These are phyloP conservation scores for Uronychia binucleata DNA, from an alignment of 73 alveolate species.

Conservation along the genomic window DNA sequence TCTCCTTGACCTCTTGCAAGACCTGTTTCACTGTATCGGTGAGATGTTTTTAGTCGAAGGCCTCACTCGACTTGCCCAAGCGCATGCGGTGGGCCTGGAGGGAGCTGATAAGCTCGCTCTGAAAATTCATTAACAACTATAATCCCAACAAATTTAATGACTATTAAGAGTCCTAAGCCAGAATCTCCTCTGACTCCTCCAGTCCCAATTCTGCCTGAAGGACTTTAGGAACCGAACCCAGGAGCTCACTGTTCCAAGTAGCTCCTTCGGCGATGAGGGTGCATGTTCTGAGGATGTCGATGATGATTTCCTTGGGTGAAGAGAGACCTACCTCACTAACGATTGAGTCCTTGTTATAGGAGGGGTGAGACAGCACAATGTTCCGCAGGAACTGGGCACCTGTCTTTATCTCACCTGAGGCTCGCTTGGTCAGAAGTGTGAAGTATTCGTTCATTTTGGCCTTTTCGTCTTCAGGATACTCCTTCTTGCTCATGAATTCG, in stretches of 20 bases:
- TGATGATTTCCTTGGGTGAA: not conserved
- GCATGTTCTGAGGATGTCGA: not conserved
- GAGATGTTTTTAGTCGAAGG: no score
- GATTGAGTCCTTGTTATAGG: constrained; percentile 85
- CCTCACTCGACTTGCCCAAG: no score
- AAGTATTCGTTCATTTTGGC: constrained; percentile 48
- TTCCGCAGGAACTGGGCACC: constrained; percentile 92
- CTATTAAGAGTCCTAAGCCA: no score
- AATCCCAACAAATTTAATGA: no score
- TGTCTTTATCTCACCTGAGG: constrained; percentile 85
- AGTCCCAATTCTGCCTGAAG: not conserved
- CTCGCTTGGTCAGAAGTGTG: constrained; percentile 63
- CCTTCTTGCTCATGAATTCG: constrained; percentile 38
- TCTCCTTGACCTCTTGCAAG: no score
- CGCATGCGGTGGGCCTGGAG: no score
- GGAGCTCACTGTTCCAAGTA: not conserved
- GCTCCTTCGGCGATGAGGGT: not conserved
- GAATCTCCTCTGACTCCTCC: not conserved
- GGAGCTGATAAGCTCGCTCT: no score
- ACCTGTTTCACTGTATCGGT: no score
- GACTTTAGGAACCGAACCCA: not conserved
- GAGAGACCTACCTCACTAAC: constrained; percentile 59
- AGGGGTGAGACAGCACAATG: constrained; percentile 81
- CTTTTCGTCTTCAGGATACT: constrained; percentile 31
- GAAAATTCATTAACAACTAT: no score